phyloP scores from a whole-genome alignment of 2,329 filamentous ascomycete genomes.

The Lecanicillium sp. region DNA sequence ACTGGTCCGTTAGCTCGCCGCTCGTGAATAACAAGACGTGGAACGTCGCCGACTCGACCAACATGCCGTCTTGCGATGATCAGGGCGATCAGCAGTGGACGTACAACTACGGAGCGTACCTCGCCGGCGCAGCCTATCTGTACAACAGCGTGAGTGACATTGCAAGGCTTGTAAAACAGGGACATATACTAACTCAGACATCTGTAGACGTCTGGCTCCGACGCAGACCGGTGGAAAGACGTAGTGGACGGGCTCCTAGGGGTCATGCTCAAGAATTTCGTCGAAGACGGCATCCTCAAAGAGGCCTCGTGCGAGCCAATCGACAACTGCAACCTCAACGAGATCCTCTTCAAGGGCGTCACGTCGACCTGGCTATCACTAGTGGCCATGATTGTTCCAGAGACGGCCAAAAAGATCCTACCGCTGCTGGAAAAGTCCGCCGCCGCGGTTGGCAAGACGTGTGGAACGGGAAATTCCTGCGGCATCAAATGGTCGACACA shows the following conservation, averaged over 20 bases:
- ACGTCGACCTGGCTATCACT: conserved; percentile 49
- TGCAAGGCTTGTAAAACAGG: no score
- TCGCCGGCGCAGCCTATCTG: conserved; percentile 44
- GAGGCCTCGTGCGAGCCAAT: conserved; percentile 30
- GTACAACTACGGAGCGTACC: no score
- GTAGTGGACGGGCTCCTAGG: conserved; percentile 34
- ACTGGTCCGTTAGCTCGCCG: conserved; percentile 49
- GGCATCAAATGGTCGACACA: conserved; percentile 45
- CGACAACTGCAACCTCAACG: conserved; percentile 52
- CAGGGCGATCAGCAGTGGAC: no score
- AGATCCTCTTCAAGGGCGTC: conserved; percentile 55
- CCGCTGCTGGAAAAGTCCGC: conserved; percentile 45
- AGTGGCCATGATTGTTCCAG: conserved; percentile 46
- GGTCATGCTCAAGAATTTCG: conserved; percentile 36
- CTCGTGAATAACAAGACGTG: conserved; percentile 45
- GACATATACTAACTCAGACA: no score
- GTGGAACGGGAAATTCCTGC: conserved; percentile 43
- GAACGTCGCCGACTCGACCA: no score
- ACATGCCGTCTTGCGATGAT: no score
- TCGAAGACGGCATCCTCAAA: conserved; percentile 45
- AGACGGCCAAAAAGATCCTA: conserved; percentile 38
- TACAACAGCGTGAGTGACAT: conserved; percentile 39
- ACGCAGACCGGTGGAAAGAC: conserved; percentile 40
- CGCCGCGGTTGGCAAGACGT: conserved; percentile 45
- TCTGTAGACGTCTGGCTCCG: conserved; percentile 16